Evolutionary conservation across 2,329 filamentous ascomycete species (phyloP), one percentile per base, ranked within the genome.

Genomic region (Scedosporium minutisporum): DNA sequence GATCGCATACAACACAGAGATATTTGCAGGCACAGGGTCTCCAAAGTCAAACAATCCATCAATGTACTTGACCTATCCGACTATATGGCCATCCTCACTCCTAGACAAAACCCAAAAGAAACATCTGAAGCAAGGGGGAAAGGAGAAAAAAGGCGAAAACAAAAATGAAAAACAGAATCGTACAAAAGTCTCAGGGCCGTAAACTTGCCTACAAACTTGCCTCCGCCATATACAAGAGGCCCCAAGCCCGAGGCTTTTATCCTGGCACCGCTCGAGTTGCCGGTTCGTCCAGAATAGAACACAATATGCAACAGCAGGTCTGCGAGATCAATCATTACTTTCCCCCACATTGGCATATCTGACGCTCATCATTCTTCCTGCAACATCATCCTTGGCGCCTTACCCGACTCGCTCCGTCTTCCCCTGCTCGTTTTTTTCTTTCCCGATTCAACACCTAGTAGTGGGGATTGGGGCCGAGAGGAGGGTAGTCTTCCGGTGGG

Each of bases 401-500:
- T 25, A 23, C 33, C 16, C 25, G 6, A 21, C 10, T 29, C 29
- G 38, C 21, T 27, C 41, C 44, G 21, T 51, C 44, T 16, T 33
- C 27, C 59, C 18, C 29, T 7, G 23, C 23, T 12, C 44, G 44
- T 46, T 41, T 23, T 41, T 14, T 23, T 18, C 21, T 57, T 41
- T 21, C n/a, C 16, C 46, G 46, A 51, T 21, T 41, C 46, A 14
- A n/a, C n/a, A 23, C 55, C 41, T 61, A 61, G 60, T 61, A 61
- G 60, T 61, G 60, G 33, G 60, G 60, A 41, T 61, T 61, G 60
- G 60, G 48, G 12, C 60, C 60, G 16, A 61, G 41, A 61, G 74
- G 72, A 29, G 75, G 78, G 69, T 82, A 82, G 69, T 82, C 80
- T 48, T 82, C 79, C 29, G 76, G 72, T 63, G 77, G 76, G 60